These are phyloP conservation scores for Thelonectria blattea DNA, from an alignment of 2,329 filamentous ascomycete species.

Conservation along the genomic window DNA sequence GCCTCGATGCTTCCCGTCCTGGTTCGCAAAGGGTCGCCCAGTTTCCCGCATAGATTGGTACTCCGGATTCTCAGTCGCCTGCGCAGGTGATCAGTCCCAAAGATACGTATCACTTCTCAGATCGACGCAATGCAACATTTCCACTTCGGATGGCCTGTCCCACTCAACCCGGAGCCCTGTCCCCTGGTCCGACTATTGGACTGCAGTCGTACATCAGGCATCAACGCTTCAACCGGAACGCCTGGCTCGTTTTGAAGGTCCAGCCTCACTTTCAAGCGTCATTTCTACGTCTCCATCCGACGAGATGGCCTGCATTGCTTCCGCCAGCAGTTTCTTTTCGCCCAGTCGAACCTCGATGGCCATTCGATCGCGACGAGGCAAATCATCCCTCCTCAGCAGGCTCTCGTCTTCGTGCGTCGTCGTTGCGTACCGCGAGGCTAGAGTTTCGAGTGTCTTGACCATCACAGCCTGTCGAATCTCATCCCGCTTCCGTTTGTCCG, in stretches of 20 bases:
- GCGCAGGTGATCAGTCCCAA: conserved; percentile 7
- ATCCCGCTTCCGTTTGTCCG: conserved; percentile 58
- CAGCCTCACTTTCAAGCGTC: conserved; percentile 33
- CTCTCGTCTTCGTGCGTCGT: conserved; percentile 48
- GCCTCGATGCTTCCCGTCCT: conserved; percentile 4
- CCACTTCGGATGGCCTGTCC: background rate
- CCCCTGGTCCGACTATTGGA: background rate
- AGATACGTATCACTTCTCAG: conserved; percentile 12
- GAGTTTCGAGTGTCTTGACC: conserved; percentile 44
- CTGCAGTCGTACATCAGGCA: background rate
- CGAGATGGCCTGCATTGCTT: conserved; percentile 52
- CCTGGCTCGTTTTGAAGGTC: conserved; percentile 42
- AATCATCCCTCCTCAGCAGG: conserved; percentile 40
- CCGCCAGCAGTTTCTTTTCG: conserved; percentile 71
- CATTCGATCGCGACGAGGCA: conserved; percentile 57
- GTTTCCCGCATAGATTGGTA: background rate
- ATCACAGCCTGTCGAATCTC: conserved; percentile 52
- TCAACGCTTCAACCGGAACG: conserved; percentile 25
- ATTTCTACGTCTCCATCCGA: conserved; percentile 34
- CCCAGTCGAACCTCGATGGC: conserved; percentile 72
- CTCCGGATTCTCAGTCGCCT: background rate
- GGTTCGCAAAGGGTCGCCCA: conserved; percentile 8
- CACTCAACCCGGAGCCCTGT: background rate
- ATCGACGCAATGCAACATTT: conserved; percentile 3
- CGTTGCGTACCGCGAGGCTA: conserved; percentile 52